phyloP scores from a whole-genome alignment of 495 filamentous ascomycete genomes.

The Apiosordaria backusii region DNA sequence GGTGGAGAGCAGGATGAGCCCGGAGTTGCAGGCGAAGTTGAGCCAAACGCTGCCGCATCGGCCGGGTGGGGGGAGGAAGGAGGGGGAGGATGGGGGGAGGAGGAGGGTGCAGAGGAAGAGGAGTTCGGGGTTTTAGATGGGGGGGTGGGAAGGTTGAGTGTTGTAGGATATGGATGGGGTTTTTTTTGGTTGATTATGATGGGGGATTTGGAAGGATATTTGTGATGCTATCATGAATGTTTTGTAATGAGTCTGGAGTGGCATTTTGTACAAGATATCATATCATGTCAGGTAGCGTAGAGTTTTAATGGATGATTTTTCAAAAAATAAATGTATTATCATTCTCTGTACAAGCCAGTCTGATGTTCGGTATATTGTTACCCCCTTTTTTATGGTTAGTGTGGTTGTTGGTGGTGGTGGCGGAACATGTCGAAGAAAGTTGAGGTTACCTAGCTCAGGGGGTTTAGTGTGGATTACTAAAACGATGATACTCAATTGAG shows the following conservation, averaged over 20 bases:
- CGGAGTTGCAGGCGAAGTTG: constrained; percentile 22
- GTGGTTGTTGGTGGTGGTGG: too few relatives aligned
- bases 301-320: not conserved
- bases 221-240: not conserved
- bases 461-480: not conserved
- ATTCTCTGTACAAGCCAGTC: too few relatives aligned
- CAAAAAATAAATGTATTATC: not conserved
- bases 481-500: not conserved
- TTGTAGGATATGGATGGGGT: not conserved
- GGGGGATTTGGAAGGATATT: not conserved
- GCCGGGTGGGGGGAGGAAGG: constrained; percentile 22
- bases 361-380: not conserved
- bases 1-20: constrained; percentile 6
- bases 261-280: not conserved
- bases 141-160: too few relatives aligned
- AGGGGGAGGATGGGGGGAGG: constrained; percentile 34
- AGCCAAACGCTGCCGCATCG: constrained; percentile 15
- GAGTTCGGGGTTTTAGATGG: constrained; percentile 29
- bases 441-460: not conserved
- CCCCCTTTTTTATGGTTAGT: not conserved
- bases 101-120: constrained; percentile 44
- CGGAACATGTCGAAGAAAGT: too few relatives aligned
- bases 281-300: not conserved
- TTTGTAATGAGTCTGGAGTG: not conserved
- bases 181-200: too few relatives aligned